These are phyloP conservation scores for Scedosporium dehoogii DNA, from an alignment of 2,329 filamentous ascomycete species.

Conservation along the genomic window DNA sequence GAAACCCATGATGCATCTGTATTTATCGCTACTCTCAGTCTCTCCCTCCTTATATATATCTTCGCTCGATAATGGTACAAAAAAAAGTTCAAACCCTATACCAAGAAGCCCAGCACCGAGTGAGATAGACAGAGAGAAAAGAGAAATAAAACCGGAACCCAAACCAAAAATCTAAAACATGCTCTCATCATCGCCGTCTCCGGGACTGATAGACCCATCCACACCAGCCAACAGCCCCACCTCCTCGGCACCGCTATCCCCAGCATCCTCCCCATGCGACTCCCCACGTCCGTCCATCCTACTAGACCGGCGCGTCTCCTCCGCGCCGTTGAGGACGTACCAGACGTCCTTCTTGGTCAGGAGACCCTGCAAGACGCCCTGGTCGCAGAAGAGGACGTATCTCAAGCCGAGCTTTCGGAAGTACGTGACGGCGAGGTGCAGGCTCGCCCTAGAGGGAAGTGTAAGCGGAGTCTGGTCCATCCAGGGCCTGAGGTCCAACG, in stretches of 20 bases:
- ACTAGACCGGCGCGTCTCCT: constrained; percentile 43
- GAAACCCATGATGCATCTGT: background rate
- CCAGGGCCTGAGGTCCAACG: constrained; percentile 87
- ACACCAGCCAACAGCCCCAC: constrained; percentile 5
- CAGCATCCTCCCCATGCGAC: constrained; percentile 3
- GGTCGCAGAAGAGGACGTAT: constrained; percentile 80
- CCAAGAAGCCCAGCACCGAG: background rate
- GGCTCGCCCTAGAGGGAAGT: constrained; percentile 61
- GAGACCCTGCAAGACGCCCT: constrained; percentile 71
- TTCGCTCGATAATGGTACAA: background rate
- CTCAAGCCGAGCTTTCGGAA: constrained; percentile 90
- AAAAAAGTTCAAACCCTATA: background rate
- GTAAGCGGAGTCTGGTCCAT: constrained; percentile 99
- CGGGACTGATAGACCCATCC: constrained; percentile 3
- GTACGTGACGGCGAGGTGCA: constrained; percentile 82
- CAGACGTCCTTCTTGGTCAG: constrained; percentile 97
- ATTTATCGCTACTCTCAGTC: background rate
- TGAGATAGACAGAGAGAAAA: too few species aligned
- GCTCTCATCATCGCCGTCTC: background rate
- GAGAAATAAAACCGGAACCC: background rate
- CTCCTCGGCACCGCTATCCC: constrained; percentile 6
- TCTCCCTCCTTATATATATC: background rate
- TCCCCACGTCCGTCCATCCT: constrained; percentile 14
- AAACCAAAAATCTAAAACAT: background rate
- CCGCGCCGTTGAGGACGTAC: constrained; percentile 77